Conservation (phyloP, 1,284 basidiomycete species). For the Laetiporus sulphureus region DNA sequence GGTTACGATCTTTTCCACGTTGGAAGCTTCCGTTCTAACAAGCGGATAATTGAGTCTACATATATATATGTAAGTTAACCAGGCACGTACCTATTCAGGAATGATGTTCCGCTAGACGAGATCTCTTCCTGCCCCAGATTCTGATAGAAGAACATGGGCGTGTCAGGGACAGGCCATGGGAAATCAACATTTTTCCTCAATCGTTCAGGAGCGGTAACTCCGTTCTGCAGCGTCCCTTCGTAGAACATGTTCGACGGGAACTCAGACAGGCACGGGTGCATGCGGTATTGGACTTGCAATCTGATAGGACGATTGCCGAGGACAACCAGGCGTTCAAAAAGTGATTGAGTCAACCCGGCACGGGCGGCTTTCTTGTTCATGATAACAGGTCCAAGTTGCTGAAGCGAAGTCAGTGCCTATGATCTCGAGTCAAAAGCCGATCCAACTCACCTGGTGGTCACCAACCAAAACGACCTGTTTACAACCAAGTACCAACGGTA, state of each 20-base stretch:
- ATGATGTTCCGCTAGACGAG: conserved; percentile 96
- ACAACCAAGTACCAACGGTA: conserved; percentile 95
- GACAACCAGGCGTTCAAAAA: conserved; percentile 95
- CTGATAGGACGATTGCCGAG: conserved; percentile 96
- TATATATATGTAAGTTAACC: conserved; percentile 11
- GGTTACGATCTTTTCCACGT: conserved; percentile 99
- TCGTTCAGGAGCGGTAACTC: conserved; percentile 97
- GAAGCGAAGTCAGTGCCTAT: conserved; percentile 1
- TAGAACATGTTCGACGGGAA: conserved; percentile 99
- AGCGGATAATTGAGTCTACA: conserved; percentile 12
- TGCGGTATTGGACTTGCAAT: conserved; percentile 98
- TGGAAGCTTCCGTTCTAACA: conserved; percentile 90
- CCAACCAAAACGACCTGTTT: conserved; percentile 99
- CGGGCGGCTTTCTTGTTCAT: conserved; percentile 99
- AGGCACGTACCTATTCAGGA: conserved; percentile 76
- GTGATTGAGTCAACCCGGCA: conserved; percentile 93
- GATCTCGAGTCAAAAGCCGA: no score
- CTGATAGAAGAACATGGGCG: conserved; percentile 99
- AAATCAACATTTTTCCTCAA: conserved; percentile 97
- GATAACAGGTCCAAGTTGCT: conserved; percentile 98
- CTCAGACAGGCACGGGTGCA: conserved; percentile 99
- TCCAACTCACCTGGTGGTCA: conserved; percentile 77
- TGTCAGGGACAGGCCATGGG: conserved; percentile 97
- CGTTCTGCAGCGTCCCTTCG: conserved; percentile 97
- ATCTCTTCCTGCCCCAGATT: conserved; percentile 99